These are phyloP conservation scores for Trypanosoma theileri DNA, from an alignment of 208 protist species.

Conservation along the genomic window DNA sequence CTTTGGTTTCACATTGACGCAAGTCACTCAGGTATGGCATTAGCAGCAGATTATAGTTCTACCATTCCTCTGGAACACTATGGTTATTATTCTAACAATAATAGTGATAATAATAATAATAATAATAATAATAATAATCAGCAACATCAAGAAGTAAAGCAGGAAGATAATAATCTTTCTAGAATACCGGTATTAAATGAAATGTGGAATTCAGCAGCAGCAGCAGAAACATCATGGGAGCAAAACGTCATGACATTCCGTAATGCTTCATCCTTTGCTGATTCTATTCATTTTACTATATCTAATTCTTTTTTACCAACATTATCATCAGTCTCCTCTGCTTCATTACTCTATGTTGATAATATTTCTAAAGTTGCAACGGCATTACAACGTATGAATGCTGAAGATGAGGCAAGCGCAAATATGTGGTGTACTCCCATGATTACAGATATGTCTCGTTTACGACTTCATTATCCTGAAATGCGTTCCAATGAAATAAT, in stretches of 20 bases:
- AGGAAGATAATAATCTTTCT: too few species aligned
- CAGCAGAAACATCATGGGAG: slow-evolving; percentile 9
- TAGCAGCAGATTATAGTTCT: slow-evolving; percentile 23
- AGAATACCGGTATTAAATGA: not conserved
- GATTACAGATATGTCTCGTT: slow-evolving; percentile 1
- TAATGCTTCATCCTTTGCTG: slow-evolving; percentile 11
- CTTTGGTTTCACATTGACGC: slow-evolving; percentile 82
- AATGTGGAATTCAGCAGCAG: not conserved
- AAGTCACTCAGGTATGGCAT: slow-evolving; percentile 39
- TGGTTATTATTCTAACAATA: too few species aligned
- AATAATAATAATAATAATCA: too few species aligned
- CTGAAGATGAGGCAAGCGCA: slow-evolving; percentile 9
- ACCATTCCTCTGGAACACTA: too few species aligned
- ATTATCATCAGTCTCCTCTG: not conserved
- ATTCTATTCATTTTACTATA: slow-evolving; percentile 27
- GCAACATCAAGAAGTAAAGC: not conserved
- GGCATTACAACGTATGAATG: slow-evolving; percentile 9
- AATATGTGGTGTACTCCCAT: slow-evolving; percentile 24
- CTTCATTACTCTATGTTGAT: slow-evolving; percentile 24
- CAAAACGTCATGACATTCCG: slow-evolving; percentile 4
- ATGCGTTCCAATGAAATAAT: slow-evolving; percentile 15
- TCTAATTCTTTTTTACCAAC: slow-evolving; percentile 28
- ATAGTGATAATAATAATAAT: too few species aligned
- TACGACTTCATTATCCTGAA: slow-evolving; percentile 15
- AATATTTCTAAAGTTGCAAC: slow-evolving; percentile 21